Evolutionary conservation across 2,329 filamentous ascomycete genomes (phyloP).

Genomic region (Pestalotiopsis sp.): DNA sequence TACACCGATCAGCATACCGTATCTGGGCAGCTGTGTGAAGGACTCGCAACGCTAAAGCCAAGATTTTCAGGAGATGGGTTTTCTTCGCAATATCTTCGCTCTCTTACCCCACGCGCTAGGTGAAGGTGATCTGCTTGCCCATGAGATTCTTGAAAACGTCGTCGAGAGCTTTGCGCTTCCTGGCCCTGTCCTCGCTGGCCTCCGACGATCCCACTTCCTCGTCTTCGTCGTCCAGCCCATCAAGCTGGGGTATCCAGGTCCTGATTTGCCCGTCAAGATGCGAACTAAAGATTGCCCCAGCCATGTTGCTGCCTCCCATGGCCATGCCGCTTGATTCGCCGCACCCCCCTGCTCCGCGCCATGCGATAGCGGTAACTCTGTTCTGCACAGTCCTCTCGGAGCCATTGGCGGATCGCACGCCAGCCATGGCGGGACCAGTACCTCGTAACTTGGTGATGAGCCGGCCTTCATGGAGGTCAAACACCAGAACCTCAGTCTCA

Average conservation of each 20-base stretch:
- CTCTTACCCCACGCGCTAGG: slow-evolving; percentile 13
- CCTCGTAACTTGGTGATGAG: slow-evolving; percentile 72
- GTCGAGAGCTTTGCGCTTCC: slow-evolving; percentile 78
- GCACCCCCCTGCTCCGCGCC: slow-evolving; percentile 66
- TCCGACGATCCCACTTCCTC: slow-evolving; percentile 41
- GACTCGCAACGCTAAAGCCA: not conserved
- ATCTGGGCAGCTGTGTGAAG: not conserved
- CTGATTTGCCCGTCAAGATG: slow-evolving; percentile 85
- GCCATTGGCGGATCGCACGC: slow-evolving; percentile 43
- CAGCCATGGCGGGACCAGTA: slow-evolving; percentile 55
- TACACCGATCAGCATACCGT: not conserved
- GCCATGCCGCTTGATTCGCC: slow-evolving; percentile 60
- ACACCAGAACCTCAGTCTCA: slow-evolving; percentile 75
- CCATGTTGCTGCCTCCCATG: slow-evolving; percentile 56
- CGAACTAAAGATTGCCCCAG: slow-evolving; percentile 72
- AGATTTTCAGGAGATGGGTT: not conserved
- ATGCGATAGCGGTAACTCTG: slow-evolving; percentile 75
- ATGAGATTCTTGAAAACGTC: slow-evolving; percentile 80
- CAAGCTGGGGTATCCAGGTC: slow-evolving; percentile 69
- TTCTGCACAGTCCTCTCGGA: slow-evolving; percentile 62
- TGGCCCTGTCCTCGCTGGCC: slow-evolving; percentile 53
- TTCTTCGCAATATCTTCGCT: not conserved
- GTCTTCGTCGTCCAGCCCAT: slow-evolving; percentile 52
- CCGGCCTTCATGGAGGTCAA: slow-evolving; percentile 77
- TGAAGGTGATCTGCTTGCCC: slow-evolving; percentile 69